Percentiles rank a stretch among this genome's conserved stretches.
Conservation (phyloP, 495 filamentous ascomycete species). For the Neurospora pannonica region DNA sequence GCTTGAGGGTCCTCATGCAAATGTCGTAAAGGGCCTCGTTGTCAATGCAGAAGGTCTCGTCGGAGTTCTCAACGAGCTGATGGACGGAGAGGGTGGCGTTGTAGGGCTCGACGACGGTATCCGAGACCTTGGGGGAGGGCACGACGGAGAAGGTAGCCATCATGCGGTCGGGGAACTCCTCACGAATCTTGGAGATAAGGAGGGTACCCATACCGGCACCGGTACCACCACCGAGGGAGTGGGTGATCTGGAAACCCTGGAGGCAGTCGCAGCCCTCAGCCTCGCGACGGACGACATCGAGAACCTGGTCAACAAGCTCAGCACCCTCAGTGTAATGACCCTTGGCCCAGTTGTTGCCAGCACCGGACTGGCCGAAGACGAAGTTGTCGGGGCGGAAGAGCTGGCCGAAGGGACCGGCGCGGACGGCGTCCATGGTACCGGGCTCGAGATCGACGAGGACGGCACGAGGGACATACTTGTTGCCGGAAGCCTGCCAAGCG, state of each 20-base stretch:
- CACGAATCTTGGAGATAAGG: constrained; percentile 99
- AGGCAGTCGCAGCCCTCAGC: constrained; percentile 99
- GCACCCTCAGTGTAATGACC: constrained; percentile 99
- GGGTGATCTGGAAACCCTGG: constrained; percentile 99
- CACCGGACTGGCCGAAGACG: constrained; percentile 98
- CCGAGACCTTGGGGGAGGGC: constrained; percentile 98
- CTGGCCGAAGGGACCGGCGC: constrained; percentile 96
- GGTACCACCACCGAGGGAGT: constrained; percentile 99
- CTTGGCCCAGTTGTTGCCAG: constrained; percentile 99
- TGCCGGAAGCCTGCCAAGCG: constrained; percentile 63
- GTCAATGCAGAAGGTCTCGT: constrained; percentile 99
- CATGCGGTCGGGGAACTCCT: constrained; percentile 99
- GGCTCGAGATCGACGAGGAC: constrained; percentile 99
- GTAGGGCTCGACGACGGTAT: constrained; percentile 99
- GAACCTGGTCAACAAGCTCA: constrained; percentile 94
- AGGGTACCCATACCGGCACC: constrained; percentile 99
- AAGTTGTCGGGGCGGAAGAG: constrained; percentile 99
- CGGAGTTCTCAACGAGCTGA: constrained; percentile 99
- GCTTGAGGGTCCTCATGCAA: constrained; percentile 99
- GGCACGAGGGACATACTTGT: constrained; percentile 99
- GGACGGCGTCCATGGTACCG: constrained; percentile 98
- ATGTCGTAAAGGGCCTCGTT: constrained; percentile 99
- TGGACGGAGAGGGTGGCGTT: constrained; percentile 98
- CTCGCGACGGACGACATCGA: constrained; percentile 98
- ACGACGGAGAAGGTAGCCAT: constrained; percentile 99